Evolutionary conservation across 805 yeast genomes (phyloP).

Genomic region (Wickerhamomyces bovis): DNA sequence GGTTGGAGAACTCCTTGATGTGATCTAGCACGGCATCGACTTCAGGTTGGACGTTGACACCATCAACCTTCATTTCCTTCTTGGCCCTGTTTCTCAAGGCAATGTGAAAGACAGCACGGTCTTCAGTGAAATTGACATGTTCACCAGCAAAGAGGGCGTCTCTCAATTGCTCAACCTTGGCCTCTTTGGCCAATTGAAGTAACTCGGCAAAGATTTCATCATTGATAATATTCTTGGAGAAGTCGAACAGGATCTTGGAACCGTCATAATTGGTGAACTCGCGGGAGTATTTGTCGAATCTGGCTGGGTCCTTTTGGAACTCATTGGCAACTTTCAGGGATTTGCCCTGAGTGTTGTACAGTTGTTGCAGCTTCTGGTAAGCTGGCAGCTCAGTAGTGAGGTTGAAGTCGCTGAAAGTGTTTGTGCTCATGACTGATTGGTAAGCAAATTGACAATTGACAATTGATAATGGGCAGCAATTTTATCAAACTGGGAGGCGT

Average conservation of each 20-base stretch:
- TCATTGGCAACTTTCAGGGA: slow-evolving; percentile 63
- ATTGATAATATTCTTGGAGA: slow-evolving; percentile 88
- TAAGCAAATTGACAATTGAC: too few relatives aligned
- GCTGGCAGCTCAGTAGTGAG: slow-evolving; percentile 61
- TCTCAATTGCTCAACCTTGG: slow-evolving; percentile 79
- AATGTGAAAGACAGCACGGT: slow-evolving; percentile 93
- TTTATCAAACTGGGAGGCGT: not conserved
- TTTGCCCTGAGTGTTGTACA: slow-evolving; percentile 68
- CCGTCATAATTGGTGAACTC: slow-evolving; percentile 82
- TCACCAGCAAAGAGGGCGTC: slow-evolving; percentile 90
- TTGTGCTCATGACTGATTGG: slow-evolving; percentile 4
- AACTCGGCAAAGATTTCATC: slow-evolving; percentile 70
- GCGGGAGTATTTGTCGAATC: slow-evolving; percentile 72
- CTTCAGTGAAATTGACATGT: slow-evolving; percentile 93
- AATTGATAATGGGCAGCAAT: too few relatives aligned
- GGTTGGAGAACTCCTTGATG: slow-evolving; percentile 92
- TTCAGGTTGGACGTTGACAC: slow-evolving; percentile 82
- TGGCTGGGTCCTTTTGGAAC: slow-evolving; percentile 64
- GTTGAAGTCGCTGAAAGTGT: slow-evolving; percentile 10
- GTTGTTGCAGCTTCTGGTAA: slow-evolving; percentile 70
- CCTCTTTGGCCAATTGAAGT: slow-evolving; percentile 80
- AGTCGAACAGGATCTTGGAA: slow-evolving; percentile 87
- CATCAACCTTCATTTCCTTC: slow-evolving; percentile 84
- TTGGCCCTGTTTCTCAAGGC: slow-evolving; percentile 92
- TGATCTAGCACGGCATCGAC: slow-evolving; percentile 89